These are phyloP conservation scores for Zygoascus bituminiphila DNA, from an alignment of 805 yeast genomes.

Conservation along the genomic window DNA sequence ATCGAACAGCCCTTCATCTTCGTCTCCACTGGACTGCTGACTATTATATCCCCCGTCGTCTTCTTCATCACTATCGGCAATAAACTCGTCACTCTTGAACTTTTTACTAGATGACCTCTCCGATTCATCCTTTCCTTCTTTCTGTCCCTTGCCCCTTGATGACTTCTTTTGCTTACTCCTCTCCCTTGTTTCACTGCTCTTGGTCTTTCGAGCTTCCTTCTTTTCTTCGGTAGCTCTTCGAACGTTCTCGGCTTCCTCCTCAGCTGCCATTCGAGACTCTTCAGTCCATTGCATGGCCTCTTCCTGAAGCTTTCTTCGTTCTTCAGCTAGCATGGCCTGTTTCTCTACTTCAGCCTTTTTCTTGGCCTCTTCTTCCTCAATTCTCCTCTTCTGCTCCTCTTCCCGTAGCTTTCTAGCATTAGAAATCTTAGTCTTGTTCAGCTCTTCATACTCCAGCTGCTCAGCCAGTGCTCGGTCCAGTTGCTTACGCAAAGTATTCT, in stretches of 20 bases:
- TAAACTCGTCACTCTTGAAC: slow-evolving; percentile 27
- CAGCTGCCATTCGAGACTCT: slow-evolving; percentile 20
- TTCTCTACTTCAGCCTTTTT: slow-evolving; percentile 24
- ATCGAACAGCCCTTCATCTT: slow-evolving; percentile 27
- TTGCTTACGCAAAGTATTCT: slow-evolving; percentile 62
- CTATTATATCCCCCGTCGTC: slow-evolving; percentile 29
- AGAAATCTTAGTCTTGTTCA: slow-evolving; percentile 51
- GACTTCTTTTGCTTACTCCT: slow-evolving; percentile 9
- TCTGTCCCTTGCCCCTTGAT: background rate
- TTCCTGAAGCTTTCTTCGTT: slow-evolving; percentile 24
- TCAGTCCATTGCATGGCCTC: slow-evolving; percentile 36
- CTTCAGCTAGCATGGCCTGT: slow-evolving; percentile 23
- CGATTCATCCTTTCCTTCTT: background rate
- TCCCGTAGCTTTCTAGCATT: slow-evolving; percentile 64
- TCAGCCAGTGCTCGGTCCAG: slow-evolving; percentile 62
- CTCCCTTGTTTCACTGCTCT: slow-evolving; percentile 1
- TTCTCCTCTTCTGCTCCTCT: slow-evolving; percentile 41
- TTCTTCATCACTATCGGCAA: slow-evolving; percentile 33
- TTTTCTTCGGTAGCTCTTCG: slow-evolving; percentile 13
- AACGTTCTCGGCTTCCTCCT: slow-evolving; percentile 30
- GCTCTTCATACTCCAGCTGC: slow-evolving; percentile 58
- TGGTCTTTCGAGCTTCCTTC: slow-evolving; percentile 6
- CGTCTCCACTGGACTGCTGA: slow-evolving; percentile 26
- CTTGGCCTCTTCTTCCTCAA: slow-evolving; percentile 29
- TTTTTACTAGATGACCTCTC: slow-evolving; percentile 17